Conservation (phyloP, 371 early-diverging fungal species). For the Haplosporangium sp. region DNA sequence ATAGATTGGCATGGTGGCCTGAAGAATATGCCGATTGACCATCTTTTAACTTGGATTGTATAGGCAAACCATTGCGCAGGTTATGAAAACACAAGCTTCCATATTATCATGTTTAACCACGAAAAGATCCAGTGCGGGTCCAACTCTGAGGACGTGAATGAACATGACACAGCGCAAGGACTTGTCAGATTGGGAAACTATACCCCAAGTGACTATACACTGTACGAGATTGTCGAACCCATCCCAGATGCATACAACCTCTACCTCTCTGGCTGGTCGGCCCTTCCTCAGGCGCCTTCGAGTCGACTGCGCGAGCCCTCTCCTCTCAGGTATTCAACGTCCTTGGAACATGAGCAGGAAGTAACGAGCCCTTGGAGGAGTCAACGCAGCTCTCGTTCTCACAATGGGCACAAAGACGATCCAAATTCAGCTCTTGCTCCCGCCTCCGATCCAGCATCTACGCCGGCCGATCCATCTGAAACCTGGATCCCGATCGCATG, state of each 20-base stretch:
- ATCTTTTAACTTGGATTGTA: neutral
- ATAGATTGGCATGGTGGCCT: too few species aligned
- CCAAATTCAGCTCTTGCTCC: conserved; percentile 4
- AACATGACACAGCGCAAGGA: conserved; percentile 60
- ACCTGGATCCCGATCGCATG: conserved; percentile 51
- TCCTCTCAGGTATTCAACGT: neutral
- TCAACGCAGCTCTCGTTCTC: conserved; percentile 3
- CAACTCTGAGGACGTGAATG: conserved; percentile 27
- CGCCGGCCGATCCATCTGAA: neutral
- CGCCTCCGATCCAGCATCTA: conserved; percentile 3
- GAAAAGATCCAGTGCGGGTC: conserved; percentile 54
- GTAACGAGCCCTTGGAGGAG: conserved; percentile 21
- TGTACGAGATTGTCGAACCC: conserved; percentile 62
- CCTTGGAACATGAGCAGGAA: neutral
- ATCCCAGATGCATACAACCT: conserved; percentile 63
- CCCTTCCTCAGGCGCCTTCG: conserved; percentile 20
- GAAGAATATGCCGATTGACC: too few species aligned
- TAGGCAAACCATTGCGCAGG: conserved; percentile 63
- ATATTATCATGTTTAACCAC: conserved; percentile 65
- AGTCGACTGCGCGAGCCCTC: conserved; percentile 15
- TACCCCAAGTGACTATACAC: conserved; percentile 53
- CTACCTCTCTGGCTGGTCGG: conserved; percentile 62
- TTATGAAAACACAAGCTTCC: conserved; percentile 47
- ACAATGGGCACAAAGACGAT: neutral
- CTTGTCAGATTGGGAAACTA: conserved; percentile 52